A percentile compares a stretch with the other conserved stretches of the same genome.
Evolutionary conservation across 208 protist species (phyloP).

Genomic region (Leishmania major): DNA sequence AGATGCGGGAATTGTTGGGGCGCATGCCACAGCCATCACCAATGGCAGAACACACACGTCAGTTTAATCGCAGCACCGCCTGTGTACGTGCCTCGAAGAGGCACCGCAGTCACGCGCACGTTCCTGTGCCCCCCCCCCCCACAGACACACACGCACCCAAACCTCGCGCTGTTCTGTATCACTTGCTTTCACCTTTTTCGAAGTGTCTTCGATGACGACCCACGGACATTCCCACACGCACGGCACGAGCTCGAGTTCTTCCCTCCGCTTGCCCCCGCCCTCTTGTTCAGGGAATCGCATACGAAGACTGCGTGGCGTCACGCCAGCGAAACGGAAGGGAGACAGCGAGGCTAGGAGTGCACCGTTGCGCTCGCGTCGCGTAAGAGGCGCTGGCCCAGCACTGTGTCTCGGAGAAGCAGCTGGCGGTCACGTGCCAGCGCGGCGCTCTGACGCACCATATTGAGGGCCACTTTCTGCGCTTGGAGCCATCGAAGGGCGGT

Average conservation of each 20-base stretch:
- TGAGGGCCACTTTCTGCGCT: slow-evolving; percentile 24
- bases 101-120: not conserved
- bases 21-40: not conserved
- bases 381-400: slow-evolving; percentile 39
- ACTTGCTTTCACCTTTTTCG: not conserved
- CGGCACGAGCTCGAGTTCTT: not conserved
- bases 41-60: not conserved
- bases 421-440: slow-evolving; percentile 9
- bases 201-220: not conserved
- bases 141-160: not conserved
- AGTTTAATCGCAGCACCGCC: not conserved
- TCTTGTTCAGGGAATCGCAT: not conserved
- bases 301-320: not conserved
- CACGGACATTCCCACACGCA: not conserved
- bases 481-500: slow-evolving; percentile 23
- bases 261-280: not conserved
- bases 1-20: not conserved
- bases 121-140: not conserved
- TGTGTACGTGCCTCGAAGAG: not conserved
- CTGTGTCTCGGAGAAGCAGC: slow-evolving; percentile 43
- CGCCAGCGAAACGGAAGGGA: not conserved
- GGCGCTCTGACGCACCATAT: slow-evolving; percentile 25
- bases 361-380: not conserved
- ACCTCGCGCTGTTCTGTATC: not conserved
- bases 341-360: not conserved